These are phyloP conservation scores for Juglanconis juglandina DNA, from an alignment of 2,329 filamentous ascomycete genomes.

Conservation along the genomic window DNA sequence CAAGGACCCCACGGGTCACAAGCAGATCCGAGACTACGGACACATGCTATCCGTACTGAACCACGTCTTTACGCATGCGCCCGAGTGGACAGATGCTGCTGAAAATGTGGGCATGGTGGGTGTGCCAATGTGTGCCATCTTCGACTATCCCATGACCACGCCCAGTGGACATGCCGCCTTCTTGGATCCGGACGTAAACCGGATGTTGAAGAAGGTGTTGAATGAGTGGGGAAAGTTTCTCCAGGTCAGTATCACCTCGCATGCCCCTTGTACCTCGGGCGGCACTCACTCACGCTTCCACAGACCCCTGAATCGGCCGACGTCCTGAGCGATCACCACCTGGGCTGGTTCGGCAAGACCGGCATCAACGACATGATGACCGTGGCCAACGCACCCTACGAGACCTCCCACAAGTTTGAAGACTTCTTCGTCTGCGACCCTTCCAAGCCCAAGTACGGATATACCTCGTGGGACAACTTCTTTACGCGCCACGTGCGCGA, in stretches of 20 bases:
- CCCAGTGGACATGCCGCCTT: slow-evolving; percentile 52
- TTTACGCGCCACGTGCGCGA: slow-evolving; percentile 59
- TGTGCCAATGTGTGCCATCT: slow-evolving; percentile 50
- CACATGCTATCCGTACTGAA: slow-evolving; percentile 67
- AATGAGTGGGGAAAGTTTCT: slow-evolving; percentile 57
- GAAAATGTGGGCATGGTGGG: slow-evolving; percentile 50
- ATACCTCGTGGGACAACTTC: slow-evolving; percentile 66
- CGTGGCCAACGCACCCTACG: slow-evolving; percentile 45
- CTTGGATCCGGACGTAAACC: slow-evolving; percentile 52
- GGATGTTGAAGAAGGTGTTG: slow-evolving; percentile 50
- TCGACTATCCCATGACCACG: slow-evolving; percentile 57
- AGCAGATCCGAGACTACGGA: slow-evolving; percentile 61
- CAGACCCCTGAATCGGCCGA: slow-evolving; percentile 51
- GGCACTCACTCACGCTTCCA: background rate
- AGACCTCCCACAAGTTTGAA: slow-evolving; percentile 47
- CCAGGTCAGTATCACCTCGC: slow-evolving; percentile 30
- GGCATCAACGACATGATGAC: slow-evolving; percentile 46
- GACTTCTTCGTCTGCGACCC: slow-evolving; percentile 61
- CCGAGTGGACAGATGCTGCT: slow-evolving; percentile 51
- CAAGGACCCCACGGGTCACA: slow-evolving; percentile 58
- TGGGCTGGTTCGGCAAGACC: slow-evolving; percentile 55
- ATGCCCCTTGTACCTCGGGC: background rate
- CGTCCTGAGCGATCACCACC: slow-evolving; percentile 40
- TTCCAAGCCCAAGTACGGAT: slow-evolving; percentile 52
- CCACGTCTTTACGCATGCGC: slow-evolving; percentile 49